Base-by-base conservation (phyloP, 306 rosid genomes). In the Luffa acutangula region DNA sequence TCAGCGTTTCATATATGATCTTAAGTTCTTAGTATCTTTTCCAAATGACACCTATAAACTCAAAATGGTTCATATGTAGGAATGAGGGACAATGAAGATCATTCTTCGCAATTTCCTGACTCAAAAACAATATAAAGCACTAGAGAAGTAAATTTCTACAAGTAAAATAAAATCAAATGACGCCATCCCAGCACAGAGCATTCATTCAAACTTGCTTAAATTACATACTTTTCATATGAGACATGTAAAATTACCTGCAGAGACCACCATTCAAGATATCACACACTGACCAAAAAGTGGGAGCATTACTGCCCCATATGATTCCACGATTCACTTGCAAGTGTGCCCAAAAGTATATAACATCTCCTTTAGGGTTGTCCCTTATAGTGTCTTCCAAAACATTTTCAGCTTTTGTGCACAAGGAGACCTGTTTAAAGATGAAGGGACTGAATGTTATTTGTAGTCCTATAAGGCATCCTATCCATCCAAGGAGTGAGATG, bases 201-300 rank as follows among this genome's bases (percentile, higher is more conserved):
- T 4, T 20, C 56, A 46, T 20, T 34, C 79, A 34, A 75, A 34
- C 46, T 0, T 20, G 49, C 66, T 53, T 53, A 53, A 7, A 31
- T 73, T n/a, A 77, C 20, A 41, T 31, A 33, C 57, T 20, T 58
- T 37, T 77, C 71, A 7, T 52, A 53, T 45, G 15, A 76, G 21
- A 64, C 57, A 18, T n/a, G 56, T 89, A 69, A 67, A 43, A 69
- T 43, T 69, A 90, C 97, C 99, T 90, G 94, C 99, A 93, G 80
- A 90, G 87, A 81, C 99, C 99, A 73, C 92, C 90, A 77, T 95
- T 95, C 80, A 91, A 88, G 87, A 95, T 85, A 87, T 95, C 99
- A 80, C 99, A 95, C 86, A 85, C 85, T 17, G 97, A 89, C 99
- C 99, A 95, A 88, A 93, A 95, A 20, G 96, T 89, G 78, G 87